Evolutionary conservation across 1,284 basidiomycete species (phyloP), one percentile per base, ranked within the genome.

Genomic region (Malassezia caprae): DNA sequence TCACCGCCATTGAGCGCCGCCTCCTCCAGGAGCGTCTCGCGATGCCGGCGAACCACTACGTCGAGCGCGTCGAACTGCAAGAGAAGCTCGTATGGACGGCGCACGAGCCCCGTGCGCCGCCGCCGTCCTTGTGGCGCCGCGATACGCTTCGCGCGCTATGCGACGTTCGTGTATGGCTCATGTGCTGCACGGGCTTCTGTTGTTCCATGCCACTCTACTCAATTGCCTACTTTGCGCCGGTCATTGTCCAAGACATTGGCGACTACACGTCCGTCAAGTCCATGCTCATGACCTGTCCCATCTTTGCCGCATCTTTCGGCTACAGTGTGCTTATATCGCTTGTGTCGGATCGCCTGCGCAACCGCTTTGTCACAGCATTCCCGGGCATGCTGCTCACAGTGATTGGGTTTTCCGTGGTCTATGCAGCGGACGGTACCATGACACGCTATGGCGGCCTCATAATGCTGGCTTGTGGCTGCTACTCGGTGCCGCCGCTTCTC

Each of bases 271-370:
- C 56, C 8, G 48, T 51, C 24, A 53, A 67, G 31, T 43, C 60
- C 30, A 65, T 65, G 60, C 62, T 72, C 32, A 63, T 72, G 26
- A 62, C 66, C 23, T 62, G 62, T 11, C 69, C 69, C 0, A 68
- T 68, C 5, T 69, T 59, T 19, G 60, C 63, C 3, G 62, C 58
- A 15, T 57, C 68, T 8, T 72, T 72, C 46, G 39, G 68, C 21
- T 59, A 68, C 40, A 61, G 62, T 1, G 40, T 69, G 37, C 30
- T 45, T 3, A 55, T 68, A 4, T 68, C 64, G 7, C 37, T 72
- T 31, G 51, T 65, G 15, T 65, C 69, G 3, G 68, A 70, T 53
- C 50, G 57, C 4, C 64, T 61, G 44, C 51, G 47, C 11, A 62
- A 63, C 61, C 56, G 69, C 12, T 61, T 58, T 42, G 41, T 61